Conservation (phyloP, 2,329 filamentous ascomycete genomes). For the Trichoderma pleuroti region DNA sequence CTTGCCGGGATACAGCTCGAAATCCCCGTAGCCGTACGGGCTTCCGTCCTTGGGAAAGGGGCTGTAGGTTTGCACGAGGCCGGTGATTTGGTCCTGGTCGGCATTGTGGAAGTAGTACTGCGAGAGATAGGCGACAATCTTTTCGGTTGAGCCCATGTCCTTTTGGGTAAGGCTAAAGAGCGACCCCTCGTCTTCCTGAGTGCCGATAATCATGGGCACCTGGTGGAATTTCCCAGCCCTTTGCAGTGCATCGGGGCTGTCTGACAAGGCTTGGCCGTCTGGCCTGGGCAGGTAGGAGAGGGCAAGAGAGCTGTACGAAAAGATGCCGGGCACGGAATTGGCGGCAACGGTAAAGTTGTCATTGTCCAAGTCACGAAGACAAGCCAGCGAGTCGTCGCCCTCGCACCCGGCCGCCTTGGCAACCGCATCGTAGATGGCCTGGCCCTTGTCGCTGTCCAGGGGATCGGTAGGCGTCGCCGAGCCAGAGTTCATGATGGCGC, state of each 20-base stretch:
- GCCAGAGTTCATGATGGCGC: conserved; percentile 74
- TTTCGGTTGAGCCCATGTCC: conserved; percentile 60
- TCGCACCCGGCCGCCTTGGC: conserved; percentile 60
- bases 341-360: conserved; percentile 61
- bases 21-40: conserved; percentile 63
- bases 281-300: conserved; percentile 73
- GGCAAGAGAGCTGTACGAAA: conserved; percentile 65
- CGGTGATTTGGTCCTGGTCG: conserved; percentile 47
- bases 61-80: conserved; percentile 61
- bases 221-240: conserved; percentile 45
- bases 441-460: conserved; percentile 63
- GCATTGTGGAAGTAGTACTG: conserved; percentile 58
- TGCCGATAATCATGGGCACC: conserved; percentile 57
- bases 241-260: conserved; percentile 59
- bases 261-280: conserved; percentile 59
- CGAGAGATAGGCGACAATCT: conserved; percentile 62
- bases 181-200: conserved; percentile 78
- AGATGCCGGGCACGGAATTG: conserved; percentile 65
- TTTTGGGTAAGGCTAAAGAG: conserved; percentile 66
- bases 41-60: conserved; percentile 56
- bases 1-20: conserved; percentile 69
- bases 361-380: conserved; percentile 61
- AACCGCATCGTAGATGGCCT: conserved; percentile 61
- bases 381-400: conserved; percentile 56
- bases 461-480: conserved; percentile 58